Evolutionary conservation across 768 basidiomycete genomes (phyloP).

Genomic region (Russula vinacea): DNA sequence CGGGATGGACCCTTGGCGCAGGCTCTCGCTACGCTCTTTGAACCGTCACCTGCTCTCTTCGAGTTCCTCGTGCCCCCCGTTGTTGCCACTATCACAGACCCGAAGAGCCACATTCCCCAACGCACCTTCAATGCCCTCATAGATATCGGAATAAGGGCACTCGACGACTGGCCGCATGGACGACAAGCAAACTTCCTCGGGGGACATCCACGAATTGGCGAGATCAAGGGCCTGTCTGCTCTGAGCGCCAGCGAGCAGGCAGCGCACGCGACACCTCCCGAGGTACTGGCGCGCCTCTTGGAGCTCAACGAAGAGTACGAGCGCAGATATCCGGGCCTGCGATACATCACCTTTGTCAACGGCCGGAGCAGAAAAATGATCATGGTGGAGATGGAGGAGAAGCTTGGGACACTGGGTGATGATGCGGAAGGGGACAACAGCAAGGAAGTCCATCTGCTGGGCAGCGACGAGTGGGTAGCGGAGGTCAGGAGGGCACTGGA

Average conservation of each 20-base stretch:
- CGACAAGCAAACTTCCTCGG: slow-evolving; percentile 64
- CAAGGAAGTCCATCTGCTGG: slow-evolving; percentile 40
- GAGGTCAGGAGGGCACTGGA: slow-evolving; percentile 71
- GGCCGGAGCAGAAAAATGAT: slow-evolving; percentile 70
- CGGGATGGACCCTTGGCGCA: slow-evolving; percentile 35
- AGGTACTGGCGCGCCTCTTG: slow-evolving; percentile 66
- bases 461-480: slow-evolving; percentile 51
- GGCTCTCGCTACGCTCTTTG: slow-evolving; percentile 41
- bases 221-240: slow-evolving; percentile 66
- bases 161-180: slow-evolving; percentile 51
- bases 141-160: slow-evolving; percentile 47
- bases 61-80: slow-evolving; percentile 64
- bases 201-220: slow-evolving; percentile 89
- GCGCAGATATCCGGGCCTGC: slow-evolving; percentile 62
- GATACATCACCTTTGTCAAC: slow-evolving; percentile 92
- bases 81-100: slow-evolving; percentile 45
- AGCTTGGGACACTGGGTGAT: slow-evolving; percentile 51
- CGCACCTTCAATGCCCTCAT: slow-evolving; percentile 54
- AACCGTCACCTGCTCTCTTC: slow-evolving; percentile 49
- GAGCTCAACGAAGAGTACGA: slow-evolving; percentile 82
- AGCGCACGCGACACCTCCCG: slow-evolving; percentile 58
- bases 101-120: neutral
- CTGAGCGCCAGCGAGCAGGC: slow-evolving; percentile 82
- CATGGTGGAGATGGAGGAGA: slow-evolving; percentile 75
- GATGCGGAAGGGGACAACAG: slow-evolving; percentile 40